phyloP scores from a whole-genome alignment of 2,329 filamentous ascomycete species.

The Pseudofabraea citricarpa region DNA sequence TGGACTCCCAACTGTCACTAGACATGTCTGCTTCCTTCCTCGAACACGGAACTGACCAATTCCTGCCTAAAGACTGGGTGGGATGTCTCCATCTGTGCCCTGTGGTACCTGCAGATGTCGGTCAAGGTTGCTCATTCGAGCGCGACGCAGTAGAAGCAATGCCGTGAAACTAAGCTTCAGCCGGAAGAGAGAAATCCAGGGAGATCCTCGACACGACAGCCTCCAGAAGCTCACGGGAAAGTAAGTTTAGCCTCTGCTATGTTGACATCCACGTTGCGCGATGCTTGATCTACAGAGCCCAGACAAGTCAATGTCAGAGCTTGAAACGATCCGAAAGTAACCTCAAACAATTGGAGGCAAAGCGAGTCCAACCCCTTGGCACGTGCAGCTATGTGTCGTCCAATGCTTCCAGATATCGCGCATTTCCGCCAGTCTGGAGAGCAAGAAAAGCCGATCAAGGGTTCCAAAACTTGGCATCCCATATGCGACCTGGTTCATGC shows the following conservation, averaged over 20 bases:
- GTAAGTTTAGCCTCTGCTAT: slow-evolving; percentile 3
- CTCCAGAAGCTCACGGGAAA: neutral
- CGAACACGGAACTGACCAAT: too few species aligned
- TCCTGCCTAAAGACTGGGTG: too few species aligned
- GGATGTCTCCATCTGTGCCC: too few species aligned
- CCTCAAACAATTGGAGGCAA: neutral
- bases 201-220: neutral
- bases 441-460: too few species aligned
- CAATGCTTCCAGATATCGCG: too few species aligned
- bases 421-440: too few species aligned
- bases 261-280: too few species aligned
- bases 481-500: too few species aligned
- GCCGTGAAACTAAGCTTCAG: slow-evolving; percentile 7
- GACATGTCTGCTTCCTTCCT: neutral
- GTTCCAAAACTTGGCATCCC: too few species aligned
- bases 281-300: neutral
- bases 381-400: neutral
- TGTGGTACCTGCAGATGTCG: slow-evolving; percentile 1
- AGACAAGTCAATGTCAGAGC: neutral
- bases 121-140: neutral
- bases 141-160: neutral
- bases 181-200: slow-evolving; percentile 4
- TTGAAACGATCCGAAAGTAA: too few species aligned
- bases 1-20: neutral
- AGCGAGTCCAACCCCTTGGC: neutral